phyloP scores from a whole-genome alignment of 495 filamentous ascomycete species.

The Penicillium coprophilum region DNA sequence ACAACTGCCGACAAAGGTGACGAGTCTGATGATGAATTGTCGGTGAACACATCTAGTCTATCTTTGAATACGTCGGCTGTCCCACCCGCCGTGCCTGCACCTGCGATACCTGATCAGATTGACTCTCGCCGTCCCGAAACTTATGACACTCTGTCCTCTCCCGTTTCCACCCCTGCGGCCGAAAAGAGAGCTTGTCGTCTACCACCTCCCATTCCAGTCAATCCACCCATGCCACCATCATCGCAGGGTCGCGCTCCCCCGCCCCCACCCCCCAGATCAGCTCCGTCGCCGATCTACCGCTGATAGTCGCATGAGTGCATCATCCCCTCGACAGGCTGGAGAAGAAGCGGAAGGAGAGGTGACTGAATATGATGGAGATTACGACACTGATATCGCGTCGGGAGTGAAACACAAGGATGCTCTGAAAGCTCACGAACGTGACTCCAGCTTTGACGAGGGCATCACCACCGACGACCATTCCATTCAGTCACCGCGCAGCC shows the following conservation, averaged over 20 bases:
- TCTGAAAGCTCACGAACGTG: slow-evolving; percentile 75
- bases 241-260: slow-evolving; percentile 68
- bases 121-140: slow-evolving; percentile 44
- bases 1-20: slow-evolving; percentile 75
- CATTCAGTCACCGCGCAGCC: slow-evolving; percentile 47
- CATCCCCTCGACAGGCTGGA: slow-evolving; percentile 42
- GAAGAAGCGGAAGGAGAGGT: slow-evolving; percentile 76
- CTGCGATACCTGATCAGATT: slow-evolving; percentile 49
- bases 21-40: slow-evolving; percentile 92
- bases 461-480: slow-evolving; percentile 53
- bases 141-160: slow-evolving; percentile 51
- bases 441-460: slow-evolving; percentile 67
- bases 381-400: slow-evolving; percentile 95
- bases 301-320: slow-evolving; percentile 46
- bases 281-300: slow-evolving; percentile 61
- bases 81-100: slow-evolving; percentile 45
- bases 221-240: slow-evolving; percentile 48
- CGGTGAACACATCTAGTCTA: slow-evolving; percentile 54
- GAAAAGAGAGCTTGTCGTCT: slow-evolving; percentile 53
- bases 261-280: slow-evolving; percentile 69
- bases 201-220: slow-evolving; percentile 52
- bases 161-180: slow-evolving; percentile 42
- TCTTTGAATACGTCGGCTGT: slow-evolving; percentile 44
- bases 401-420: slow-evolving; percentile 89
- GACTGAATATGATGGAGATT: slow-evolving; percentile 96